Percentiles rank a stretch among this genome's conserved stretches.
phyloP scores from a whole-genome alignment of 1,139 yeast species.

The Debaryomycetaceae sp. region DNA sequence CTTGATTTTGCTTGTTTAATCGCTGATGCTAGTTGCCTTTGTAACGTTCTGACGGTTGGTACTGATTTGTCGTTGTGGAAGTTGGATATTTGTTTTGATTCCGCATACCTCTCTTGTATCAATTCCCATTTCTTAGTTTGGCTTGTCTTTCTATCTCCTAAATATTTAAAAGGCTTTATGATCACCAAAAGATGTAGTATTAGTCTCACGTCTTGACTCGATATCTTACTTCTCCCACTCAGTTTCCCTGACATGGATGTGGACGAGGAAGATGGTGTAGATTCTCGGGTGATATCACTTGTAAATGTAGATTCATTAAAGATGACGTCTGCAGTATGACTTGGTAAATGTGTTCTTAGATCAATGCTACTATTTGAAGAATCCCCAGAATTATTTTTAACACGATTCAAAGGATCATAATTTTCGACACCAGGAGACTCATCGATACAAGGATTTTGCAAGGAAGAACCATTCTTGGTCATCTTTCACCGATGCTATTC shows the following conservation, averaged over 20 bases:
- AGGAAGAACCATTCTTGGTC: not conserved
- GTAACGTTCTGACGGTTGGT: slow-evolving; percentile 38
- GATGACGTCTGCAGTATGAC: not conserved
- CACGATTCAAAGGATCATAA: not conserved
- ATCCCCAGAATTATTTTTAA: not conserved
- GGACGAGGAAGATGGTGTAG: not conserved
- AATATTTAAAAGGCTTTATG: slow-evolving; percentile 36
- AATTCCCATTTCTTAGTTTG: slow-evolving; percentile 38
- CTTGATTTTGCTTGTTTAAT: slow-evolving; percentile 24
- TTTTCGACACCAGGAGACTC: not conserved
- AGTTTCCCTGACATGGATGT: not conserved
- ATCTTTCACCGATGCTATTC: not conserved
- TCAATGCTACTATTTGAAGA: not conserved
- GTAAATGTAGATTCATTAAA: not conserved
- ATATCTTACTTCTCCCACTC: slow-evolving; percentile 22
- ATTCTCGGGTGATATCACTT: not conserved
- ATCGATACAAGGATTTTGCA: not conserved
- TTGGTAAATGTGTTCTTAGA: not conserved
- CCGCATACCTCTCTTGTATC: slow-evolving; percentile 25
- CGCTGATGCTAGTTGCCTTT: slow-evolving; percentile 35
- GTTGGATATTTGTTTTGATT: slow-evolving; percentile 12
- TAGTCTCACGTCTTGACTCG: slow-evolving; percentile 25
- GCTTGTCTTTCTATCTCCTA: slow-evolving; percentile 30
- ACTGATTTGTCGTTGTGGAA: slow-evolving; percentile 12
- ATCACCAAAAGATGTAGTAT: slow-evolving; percentile 28